These are phyloP conservation scores for Panaeolus cyanescens DNA, from an alignment of 768 basidiomycete species.

Conservation along the genomic window DNA sequence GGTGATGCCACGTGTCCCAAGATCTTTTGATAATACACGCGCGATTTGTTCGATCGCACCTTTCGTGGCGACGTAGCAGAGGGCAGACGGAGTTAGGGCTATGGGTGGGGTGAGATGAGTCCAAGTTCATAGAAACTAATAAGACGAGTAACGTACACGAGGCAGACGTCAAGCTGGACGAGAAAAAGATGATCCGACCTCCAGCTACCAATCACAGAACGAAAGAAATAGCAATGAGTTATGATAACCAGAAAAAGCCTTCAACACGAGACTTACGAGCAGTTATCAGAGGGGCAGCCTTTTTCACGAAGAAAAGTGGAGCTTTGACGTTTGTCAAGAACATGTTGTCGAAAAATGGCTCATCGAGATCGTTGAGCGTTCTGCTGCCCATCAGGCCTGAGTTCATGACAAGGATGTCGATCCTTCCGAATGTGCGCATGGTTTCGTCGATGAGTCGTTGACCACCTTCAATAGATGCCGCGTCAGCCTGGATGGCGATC, in stretches of 20 bases:
- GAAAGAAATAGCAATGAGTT: not conserved
- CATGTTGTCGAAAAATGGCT: conserved; percentile 52
- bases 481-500: conserved; percentile 54
- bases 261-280: conserved; percentile 34
- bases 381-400: conserved; percentile 58
- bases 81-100: conserved; percentile 47
- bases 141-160: conserved; percentile 29
- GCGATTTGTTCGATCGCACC: conserved; percentile 62
- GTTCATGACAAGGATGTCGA: conserved; percentile 63
- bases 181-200: conserved; percentile 60
- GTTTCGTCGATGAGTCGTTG: conserved; percentile 49
- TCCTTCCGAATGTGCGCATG: conserved; percentile 46
- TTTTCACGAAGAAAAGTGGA: conserved; percentile 55
- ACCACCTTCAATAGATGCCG: conserved; percentile 48
- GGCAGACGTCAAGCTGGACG: conserved; percentile 46
- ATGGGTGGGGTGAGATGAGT: not conserved
- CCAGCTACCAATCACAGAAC: conserved; percentile 34
- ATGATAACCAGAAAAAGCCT: not conserved
- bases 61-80: conserved; percentile 57
- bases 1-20: conserved; percentile 53
- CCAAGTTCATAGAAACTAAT: not conserved
- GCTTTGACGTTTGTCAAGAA: conserved; percentile 61
- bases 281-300: conserved; percentile 42
- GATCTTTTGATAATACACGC: conserved; percentile 59
- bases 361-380: conserved; percentile 50